These are phyloP conservation scores for Pseudocercospora eumusae DNA, from an alignment of 2,329 filamentous ascomycete species.

Conservation along the genomic window DNA sequence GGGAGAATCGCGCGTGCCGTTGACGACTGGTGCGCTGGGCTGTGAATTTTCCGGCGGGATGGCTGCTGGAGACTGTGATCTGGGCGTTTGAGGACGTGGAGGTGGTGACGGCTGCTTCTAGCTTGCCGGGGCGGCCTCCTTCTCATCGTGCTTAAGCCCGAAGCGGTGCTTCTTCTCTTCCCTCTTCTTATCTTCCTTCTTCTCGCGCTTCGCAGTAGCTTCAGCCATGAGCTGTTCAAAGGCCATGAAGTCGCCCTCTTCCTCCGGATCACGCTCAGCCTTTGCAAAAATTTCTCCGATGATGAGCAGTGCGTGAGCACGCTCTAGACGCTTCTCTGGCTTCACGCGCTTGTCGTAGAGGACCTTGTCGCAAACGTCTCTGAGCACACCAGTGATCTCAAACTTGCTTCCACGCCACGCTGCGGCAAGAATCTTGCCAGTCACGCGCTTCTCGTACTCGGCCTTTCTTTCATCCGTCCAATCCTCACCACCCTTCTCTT, in stretches of 20 bases:
- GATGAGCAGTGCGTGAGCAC: constrained; percentile 84
- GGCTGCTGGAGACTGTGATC: neutral
- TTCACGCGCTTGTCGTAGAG: constrained; percentile 77
- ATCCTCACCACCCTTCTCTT: constrained; percentile 91
- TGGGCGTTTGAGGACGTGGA: neutral
- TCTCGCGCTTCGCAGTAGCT: constrained; percentile 90
- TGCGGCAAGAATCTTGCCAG: constrained; percentile 95
- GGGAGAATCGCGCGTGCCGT: neutral
- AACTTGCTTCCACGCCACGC: constrained; percentile 97
- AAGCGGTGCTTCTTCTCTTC: constrained; percentile 43
- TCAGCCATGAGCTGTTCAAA: constrained; percentile 98
- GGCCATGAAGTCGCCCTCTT: constrained; percentile 97
- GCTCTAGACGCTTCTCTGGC: constrained; percentile 81
- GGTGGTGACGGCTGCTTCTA: constrained; percentile 7
- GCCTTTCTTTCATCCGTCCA: constrained; percentile 98
- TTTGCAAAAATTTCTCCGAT: constrained; percentile 86
- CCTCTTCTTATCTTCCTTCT: constrained; percentile 72
- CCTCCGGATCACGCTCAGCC: constrained; percentile 84
- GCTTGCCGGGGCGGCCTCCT: constrained; percentile 18
- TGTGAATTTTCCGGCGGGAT: neutral
- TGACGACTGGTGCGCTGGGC: neutral
- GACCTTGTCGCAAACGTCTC: constrained; percentile 90
- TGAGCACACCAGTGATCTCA: constrained; percentile 92
- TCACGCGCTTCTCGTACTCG: constrained; percentile 93
- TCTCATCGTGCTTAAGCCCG: constrained; percentile 24